Conservation (phyloP, 805 yeast genomes). For the Ogataea zsoltii region DNA sequence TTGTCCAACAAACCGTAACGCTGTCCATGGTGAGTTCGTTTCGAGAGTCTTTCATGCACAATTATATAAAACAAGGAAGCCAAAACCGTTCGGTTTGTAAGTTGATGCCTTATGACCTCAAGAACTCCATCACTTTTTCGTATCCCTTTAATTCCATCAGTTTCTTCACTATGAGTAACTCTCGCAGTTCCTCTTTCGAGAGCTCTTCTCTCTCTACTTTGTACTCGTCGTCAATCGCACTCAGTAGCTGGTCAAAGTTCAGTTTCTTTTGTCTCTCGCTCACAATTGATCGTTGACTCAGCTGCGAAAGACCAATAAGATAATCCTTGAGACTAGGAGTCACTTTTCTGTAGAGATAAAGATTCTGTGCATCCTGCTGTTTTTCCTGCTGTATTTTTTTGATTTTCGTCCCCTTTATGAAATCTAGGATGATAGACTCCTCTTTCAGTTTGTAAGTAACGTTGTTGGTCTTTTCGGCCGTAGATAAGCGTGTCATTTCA, state of each 20-base stretch:
- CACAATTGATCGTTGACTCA: conserved; percentile 35
- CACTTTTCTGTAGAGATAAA: conserved; percentile 33
- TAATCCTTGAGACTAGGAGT: conserved; percentile 31
- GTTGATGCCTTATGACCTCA: conserved; percentile 38
- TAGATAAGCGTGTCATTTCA: conserved; percentile 23
- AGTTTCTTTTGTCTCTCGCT: conserved; percentile 33
- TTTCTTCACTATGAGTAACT: conserved; percentile 55
- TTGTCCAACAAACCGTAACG: no score
- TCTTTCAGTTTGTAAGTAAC: conserved; percentile 68
- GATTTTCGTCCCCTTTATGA: conserved; percentile 53
- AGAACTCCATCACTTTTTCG: conserved; percentile 60
- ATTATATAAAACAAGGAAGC: background rate
- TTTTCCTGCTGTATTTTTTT: conserved; percentile 36
- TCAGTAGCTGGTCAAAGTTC: conserved; percentile 51
- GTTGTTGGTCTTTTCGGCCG: conserved; percentile 20
- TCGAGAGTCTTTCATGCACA: background rate
- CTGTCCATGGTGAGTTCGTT: background rate
- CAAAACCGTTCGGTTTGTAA: no score
- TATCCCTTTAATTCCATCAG: conserved; percentile 71
- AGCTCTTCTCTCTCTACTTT: conserved; percentile 18
- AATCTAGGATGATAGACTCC: conserved; percentile 66
- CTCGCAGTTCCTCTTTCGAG: conserved; percentile 45
- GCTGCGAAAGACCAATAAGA: conserved; percentile 32
- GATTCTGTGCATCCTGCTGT: conserved; percentile 34
- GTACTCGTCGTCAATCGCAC: conserved; percentile 34